phyloP scores from a whole-genome alignment of 345 rosid species.

The Lumnitzera littorea region DNA sequence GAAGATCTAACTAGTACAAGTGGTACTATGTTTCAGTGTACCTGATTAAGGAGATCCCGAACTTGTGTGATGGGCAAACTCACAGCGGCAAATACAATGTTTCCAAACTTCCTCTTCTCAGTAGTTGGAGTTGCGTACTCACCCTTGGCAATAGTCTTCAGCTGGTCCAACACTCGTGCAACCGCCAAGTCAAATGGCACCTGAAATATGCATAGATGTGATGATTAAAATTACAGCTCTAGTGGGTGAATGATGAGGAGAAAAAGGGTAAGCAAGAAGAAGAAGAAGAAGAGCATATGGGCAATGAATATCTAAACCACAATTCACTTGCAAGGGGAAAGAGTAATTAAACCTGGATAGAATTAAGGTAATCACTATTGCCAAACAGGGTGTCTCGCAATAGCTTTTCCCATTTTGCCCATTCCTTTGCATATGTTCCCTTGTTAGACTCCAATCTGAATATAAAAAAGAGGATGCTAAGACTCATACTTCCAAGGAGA shows the following conservation, averaged over 20 bases:
- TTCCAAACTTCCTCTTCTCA: conserved; percentile 59
- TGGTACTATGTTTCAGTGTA: conserved; percentile 16
- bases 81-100: conserved; percentile 76
- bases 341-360: conserved; percentile 52
- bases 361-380: conserved; percentile 53
- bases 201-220: conserved; percentile 21
- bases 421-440: conserved; percentile 65
- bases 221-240: background rate
- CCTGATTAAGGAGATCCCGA: conserved; percentile 47
- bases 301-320: background rate
- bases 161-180: conserved; percentile 64
- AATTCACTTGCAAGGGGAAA: background rate
- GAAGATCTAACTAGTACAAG: background rate
- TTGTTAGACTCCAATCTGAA: conserved; percentile 70
- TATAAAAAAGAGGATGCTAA: background rate
- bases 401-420: conserved; percentile 83
- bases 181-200: conserved; percentile 77
- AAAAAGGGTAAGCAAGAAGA: background rate
- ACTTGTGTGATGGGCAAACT: conserved; percentile 51
- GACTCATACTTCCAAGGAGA: background rate
- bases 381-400: conserved; percentile 40
- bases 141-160: conserved; percentile 54
- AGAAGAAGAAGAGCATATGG: background rate
- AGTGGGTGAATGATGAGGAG: background rate
- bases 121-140: conserved; percentile 55